phyloP scores from a whole-genome alignment of 345 rosid species.

The Anastatica hierochuntica region DNA sequence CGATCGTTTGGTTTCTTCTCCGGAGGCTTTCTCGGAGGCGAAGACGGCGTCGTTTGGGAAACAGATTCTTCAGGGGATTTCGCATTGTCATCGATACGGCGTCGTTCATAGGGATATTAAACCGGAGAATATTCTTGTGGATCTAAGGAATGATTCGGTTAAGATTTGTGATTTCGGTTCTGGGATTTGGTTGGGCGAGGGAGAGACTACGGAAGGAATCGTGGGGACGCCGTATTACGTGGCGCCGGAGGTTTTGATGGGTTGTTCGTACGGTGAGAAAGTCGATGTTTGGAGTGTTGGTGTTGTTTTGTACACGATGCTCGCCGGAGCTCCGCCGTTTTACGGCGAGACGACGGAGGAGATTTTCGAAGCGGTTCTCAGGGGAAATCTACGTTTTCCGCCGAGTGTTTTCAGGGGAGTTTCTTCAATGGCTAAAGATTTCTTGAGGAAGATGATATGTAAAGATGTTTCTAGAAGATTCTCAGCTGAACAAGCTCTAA shows the following conservation, averaged over 20 bases:
- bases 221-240: slow-evolving; percentile 87
- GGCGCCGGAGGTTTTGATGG: slow-evolving; percentile 77
- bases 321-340: slow-evolving; percentile 69
- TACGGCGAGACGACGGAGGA: slow-evolving; percentile 53
- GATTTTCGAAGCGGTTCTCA: slow-evolving; percentile 52
- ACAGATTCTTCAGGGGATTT: slow-evolving; percentile 46
- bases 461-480: slow-evolving; percentile 54
- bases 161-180: slow-evolving; percentile 74
- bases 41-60: slow-evolving; percentile 36
- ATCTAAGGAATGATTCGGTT: slow-evolving; percentile 26
- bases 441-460: slow-evolving; percentile 72
- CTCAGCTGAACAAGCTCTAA: slow-evolving; percentile 69
- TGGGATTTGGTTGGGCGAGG: slow-evolving; percentile 35
- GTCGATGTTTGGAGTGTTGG: slow-evolving; percentile 81
- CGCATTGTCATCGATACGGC: slow-evolving; percentile 60
- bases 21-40: slow-evolving; percentile 32
- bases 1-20: slow-evolving; percentile 25
- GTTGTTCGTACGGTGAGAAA: slow-evolving; percentile 48
- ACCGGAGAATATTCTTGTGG: slow-evolving; percentile 67
- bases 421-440: slow-evolving; percentile 50
- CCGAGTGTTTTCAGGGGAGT: slow-evolving; percentile 35
- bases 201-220: slow-evolving; percentile 32
- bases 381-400: slow-evolving; percentile 68
- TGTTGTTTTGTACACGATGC: slow-evolving; percentile 59
- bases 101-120: slow-evolving; percentile 74